Evolutionary conservation across 805 yeast species (phyloP).

Genomic region (Monosporozyma yasuniensis): DNA sequence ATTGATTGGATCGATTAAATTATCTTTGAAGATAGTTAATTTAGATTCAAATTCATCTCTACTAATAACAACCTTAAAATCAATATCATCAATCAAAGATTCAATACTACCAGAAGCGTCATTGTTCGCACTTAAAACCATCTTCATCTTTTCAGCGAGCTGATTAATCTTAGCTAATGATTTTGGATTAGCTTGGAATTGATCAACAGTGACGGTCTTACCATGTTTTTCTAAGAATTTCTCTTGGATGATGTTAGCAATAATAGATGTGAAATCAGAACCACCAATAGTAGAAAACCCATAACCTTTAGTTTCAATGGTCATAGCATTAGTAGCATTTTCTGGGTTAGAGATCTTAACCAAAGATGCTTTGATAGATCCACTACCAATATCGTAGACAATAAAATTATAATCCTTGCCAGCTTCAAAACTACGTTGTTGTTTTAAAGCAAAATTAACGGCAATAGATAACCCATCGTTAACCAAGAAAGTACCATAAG

Average conservation of each 20-base stretch:
- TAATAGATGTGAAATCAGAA: constrained; percentile 52
- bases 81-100: constrained; percentile 61
- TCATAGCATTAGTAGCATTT: constrained; percentile 34
- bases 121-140: constrained; percentile 75
- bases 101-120: constrained; percentile 77
- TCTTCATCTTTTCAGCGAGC: constrained; percentile 82
- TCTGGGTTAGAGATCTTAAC: constrained; percentile 44
- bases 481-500: constrained; percentile 52
- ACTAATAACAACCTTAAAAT: constrained; percentile 56
- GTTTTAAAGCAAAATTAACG: constrained; percentile 53
- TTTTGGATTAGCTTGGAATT: constrained; percentile 41
- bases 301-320: constrained; percentile 61
- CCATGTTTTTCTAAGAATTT: constrained; percentile 46
- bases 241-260: constrained; percentile 51
- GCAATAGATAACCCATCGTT: constrained; percentile 94
- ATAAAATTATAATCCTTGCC: constrained; percentile 46
- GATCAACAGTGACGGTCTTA: constrained; percentile 27
- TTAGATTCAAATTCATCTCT: constrained; percentile 72
- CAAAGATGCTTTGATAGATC: constrained; percentile 81
- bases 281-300: constrained; percentile 78
- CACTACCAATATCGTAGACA: constrained; percentile 88
- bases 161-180: constrained; percentile 62
- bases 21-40: constrained; percentile 16
- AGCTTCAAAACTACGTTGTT: constrained; percentile 17
- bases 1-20: constrained; percentile 44